A percentile compares a stretch with the other conserved stretches of the same genome.
phyloP scores from a whole-genome alignment of 805 yeast genomes.

The Lachancea thermotolerans region DNA sequence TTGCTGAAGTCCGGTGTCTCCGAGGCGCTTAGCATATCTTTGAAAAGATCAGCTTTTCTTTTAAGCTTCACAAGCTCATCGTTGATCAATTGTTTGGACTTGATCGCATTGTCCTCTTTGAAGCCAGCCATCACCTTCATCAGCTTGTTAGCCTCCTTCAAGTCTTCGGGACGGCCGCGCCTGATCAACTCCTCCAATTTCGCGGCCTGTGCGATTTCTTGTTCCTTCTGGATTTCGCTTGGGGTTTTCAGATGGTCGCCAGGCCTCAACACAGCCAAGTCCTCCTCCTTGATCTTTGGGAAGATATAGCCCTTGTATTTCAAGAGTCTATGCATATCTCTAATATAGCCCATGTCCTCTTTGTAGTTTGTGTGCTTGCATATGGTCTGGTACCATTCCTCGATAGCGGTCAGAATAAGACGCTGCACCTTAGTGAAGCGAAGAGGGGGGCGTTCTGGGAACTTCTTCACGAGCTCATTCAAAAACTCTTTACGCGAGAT shows the following conservation, averaged over 20 bases:
- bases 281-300: conserved; percentile 87
- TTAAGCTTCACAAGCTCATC: conserved; percentile 79
- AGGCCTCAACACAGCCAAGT: conserved; percentile 89
- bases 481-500: conserved; percentile 91
- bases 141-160: conserved; percentile 90
- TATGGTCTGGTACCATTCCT: conserved; percentile 95
- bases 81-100: conserved; percentile 68
- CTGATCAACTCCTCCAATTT: conserved; percentile 92
- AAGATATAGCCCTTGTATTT: conserved; percentile 86
- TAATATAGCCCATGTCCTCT: conserved; percentile 84
- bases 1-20: conserved; percentile 32
- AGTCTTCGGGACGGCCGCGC: conserved; percentile 91
- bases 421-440: conserved; percentile 78
- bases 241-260: conserved; percentile 79
- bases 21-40: conserved; percentile 69
- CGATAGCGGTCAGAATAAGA: conserved; percentile 79
- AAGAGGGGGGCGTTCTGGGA: conserved; percentile 91
- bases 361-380: conserved; percentile 85
- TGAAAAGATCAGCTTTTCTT: conserved; percentile 78
- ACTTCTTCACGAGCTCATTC: conserved; percentile 84
- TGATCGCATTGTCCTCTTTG: conserved; percentile 63
- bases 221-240: conserved; percentile 88
- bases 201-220: conserved; percentile 86
- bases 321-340: conserved; percentile 92
- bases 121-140: conserved; percentile 99